Evolutionary conservation across 148 eudicot genomes (phyloP).

Genomic region (Gaultheria prostrata): DNA sequence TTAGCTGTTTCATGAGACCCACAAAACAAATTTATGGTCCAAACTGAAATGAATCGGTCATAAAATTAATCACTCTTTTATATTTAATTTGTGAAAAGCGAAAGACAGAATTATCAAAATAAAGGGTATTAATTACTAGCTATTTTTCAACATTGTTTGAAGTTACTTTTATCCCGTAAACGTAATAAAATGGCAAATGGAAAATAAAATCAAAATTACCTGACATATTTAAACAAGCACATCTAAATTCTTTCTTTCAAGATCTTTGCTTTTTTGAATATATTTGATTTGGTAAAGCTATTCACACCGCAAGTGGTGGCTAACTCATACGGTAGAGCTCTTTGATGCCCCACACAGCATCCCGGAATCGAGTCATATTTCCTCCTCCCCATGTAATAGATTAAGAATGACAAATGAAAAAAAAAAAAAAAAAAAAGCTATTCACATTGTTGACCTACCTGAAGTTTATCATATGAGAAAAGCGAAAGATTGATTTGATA

Average conservation of each 20-base stretch:
- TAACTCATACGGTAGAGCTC: no score
- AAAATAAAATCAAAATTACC: neutral
- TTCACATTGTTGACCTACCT: neutral
- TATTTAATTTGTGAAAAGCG: neutral
- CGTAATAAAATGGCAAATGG: neutral
- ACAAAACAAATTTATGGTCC: conserved; percentile 17
- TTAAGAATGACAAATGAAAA: no score
- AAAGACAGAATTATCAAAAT: neutral
- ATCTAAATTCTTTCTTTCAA: conserved; percentile 1
- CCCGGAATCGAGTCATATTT: no score
- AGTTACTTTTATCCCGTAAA: no score
- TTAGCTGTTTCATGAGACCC: conserved; percentile 11
- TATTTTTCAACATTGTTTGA: neutral
- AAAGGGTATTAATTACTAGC: neutral
- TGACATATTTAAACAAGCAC: neutral
- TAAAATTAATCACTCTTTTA: conserved; percentile 16
- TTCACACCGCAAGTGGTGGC: no score
- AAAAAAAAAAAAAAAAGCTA: no score
- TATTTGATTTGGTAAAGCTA: no score
- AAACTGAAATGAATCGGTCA: neutral
- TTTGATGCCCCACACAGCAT: no score
- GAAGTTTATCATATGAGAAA: neutral
- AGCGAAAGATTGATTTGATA: conserved; percentile 1
- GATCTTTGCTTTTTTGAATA: conserved; percentile 5
- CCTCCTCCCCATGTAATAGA: no score